Evolutionary conservation across 768 basidiomycete species (phyloP).

Genomic region (Russula brevipes): DNA sequence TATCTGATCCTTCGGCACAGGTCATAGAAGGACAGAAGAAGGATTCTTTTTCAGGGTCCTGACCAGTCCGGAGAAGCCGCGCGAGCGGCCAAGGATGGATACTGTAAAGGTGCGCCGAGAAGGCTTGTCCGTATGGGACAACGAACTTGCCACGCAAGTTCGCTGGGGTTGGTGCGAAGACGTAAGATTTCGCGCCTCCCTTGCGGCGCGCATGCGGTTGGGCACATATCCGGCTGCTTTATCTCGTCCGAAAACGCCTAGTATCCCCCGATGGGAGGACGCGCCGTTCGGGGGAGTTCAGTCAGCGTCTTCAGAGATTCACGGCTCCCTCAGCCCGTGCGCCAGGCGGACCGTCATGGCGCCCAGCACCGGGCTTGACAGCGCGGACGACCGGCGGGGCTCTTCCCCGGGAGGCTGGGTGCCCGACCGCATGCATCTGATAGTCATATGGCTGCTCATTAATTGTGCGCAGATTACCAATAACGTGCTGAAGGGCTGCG

Average conservation of each 20-base stretch:
- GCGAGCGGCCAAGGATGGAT: constrained; percentile 3
- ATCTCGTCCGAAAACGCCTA: not conserved
- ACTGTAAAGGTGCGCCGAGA: not conserved
- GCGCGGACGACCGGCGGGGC: not conserved
- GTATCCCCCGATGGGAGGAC: constrained; percentile 2
- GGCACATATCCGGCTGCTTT: constrained; percentile 11
- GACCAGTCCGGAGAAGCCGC: constrained; percentile 4
- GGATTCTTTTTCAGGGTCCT: constrained; percentile 8
- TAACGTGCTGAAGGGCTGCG: not conserved
- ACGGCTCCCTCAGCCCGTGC: not conserved
- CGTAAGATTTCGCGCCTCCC: not conserved
- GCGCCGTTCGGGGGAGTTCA: not conserved
- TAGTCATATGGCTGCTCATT: not conserved
- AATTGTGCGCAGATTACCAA: constrained; percentile 1
- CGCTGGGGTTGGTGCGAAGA: not conserved
- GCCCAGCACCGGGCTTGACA: not conserved
- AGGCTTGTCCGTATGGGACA: constrained; percentile 10
- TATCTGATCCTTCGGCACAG: constrained; percentile 15
- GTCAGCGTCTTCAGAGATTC: not conserved
- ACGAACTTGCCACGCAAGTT: constrained; percentile 8
- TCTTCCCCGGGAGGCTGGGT: not conserved
- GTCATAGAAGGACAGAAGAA: constrained; percentile 5
- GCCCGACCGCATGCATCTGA: not conserved
- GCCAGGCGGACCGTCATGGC: not conserved
- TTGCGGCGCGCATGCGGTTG: constrained; percentile 1